Evolutionary conservation across 441 rosid species (phyloP), one percentile per base, ranked within the genome.

Genomic region (Gossypium schwendimanii): DNA sequence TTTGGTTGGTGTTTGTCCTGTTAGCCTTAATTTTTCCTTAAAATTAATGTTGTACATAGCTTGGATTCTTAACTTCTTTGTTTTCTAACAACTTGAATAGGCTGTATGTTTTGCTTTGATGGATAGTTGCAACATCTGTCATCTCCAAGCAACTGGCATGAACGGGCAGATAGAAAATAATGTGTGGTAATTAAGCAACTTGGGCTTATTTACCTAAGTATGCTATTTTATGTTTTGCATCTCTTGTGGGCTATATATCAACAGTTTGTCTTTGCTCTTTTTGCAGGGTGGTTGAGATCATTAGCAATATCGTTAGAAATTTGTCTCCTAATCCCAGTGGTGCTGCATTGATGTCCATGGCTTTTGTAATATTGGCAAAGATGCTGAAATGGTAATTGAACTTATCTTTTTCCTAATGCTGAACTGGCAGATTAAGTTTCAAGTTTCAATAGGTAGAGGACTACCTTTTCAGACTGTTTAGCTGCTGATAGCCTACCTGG

Each of bases 211-310:
- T 50, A 57, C 71, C 45, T 57, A 41, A 71, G 3, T 47, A 10
- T 12, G 23, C 67, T 76, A 15, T 57, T 57, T 54, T 69, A 52
- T 17, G 26, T 41, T 75, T 60, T 71, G 39, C 47, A 31, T 12
- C 33, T 73, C 39, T 63, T 7, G 33, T 63, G 44, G 67, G 55
- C 47, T 59, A 44, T 15, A 71, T 71, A 15, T 45, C 10, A 10
- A 15, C 24, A n/a, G 41, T 24, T 49, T 45, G 14, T 21, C 57
- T 73, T 69, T 78, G 41, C 72, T 36, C 63, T 78, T 36, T 15
- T 68, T 76, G 76, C 87, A 95, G 99, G 95, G 85, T 86, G 80
- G 89, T 87, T 77, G 97, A 95, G 77, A 83, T 89, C 70, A 80
- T 93, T 41, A 89, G 94, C 81, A 73, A 82, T 63, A 81, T 91